Conservation (phyloP, 139 green algal species). For the Micractinium conductrix region DNA sequence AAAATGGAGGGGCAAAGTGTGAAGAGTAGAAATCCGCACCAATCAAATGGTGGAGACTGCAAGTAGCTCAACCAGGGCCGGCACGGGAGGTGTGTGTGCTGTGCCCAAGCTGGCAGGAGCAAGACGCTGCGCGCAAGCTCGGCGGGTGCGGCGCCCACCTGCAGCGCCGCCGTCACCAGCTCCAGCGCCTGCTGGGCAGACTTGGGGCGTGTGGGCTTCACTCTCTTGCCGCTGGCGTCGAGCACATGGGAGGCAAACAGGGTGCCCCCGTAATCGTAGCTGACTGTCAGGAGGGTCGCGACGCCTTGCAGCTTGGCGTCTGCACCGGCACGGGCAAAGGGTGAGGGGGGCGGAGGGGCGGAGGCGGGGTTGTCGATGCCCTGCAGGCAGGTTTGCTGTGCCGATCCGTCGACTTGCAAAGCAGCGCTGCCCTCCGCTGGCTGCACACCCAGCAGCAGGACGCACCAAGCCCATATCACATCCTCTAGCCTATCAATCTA, state of each 20-base stretch:
- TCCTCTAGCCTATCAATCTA: too few species aligned
- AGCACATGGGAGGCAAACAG: background rate
- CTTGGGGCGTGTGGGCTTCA: background rate
- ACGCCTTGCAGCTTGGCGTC: slow-evolving; percentile 13
- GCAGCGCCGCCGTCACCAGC: background rate
- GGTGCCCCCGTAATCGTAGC: slow-evolving; percentile 9
- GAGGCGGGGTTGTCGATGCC: background rate
- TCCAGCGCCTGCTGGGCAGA: background rate
- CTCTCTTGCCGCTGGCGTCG: background rate
- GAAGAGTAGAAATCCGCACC: too few species aligned
- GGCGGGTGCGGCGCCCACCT: too few species aligned
- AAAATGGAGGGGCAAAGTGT: too few species aligned
- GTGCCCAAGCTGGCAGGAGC: too few species aligned
- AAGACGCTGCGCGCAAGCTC: too few species aligned
- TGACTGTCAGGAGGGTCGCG: slow-evolving; percentile 13
- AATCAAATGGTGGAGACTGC: too few species aligned
- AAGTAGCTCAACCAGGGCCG: too few species aligned
- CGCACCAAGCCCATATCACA: background rate
- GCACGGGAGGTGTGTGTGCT: too few species aligned
- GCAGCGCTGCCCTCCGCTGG: background rate
- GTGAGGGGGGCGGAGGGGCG: background rate
- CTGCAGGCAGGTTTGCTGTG: too few species aligned
- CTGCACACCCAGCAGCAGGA: background rate
- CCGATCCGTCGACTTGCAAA: background rate
- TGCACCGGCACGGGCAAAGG: background rate